Conservation (phyloP, 108 stramenopile genomes). For the Cyclotella baltica region DNA sequence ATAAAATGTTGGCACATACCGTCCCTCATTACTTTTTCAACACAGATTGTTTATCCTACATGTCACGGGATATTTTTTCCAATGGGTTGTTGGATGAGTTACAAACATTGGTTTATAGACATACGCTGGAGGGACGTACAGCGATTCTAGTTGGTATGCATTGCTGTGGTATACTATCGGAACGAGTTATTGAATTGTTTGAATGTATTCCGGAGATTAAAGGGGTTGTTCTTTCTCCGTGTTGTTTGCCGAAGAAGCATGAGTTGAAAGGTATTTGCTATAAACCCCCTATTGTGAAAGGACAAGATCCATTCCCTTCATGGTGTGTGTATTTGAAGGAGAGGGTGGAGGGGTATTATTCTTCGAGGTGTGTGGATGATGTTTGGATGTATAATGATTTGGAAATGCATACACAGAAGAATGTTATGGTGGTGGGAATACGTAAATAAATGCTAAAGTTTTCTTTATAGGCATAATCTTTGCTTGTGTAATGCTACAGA, state of each 20-base stretch:
- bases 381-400: conserved; percentile 19
- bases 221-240: conserved; percentile 40
- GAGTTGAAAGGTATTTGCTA: conserved; percentile 8
- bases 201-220: conserved; percentile 30
- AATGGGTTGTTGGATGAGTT: conserved; percentile 28
- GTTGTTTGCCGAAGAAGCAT: conserved; percentile 44
- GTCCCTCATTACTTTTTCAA: conserved; percentile 39
- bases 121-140: conserved; percentile 21
- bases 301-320: conserved; percentile 11
- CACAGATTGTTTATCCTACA: conserved; percentile 16
- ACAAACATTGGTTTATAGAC: conserved; percentile 16
- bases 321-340: conserved; percentile 38
- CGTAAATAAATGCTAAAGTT: conserved; percentile 1
- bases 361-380: neutral
- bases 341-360: conserved; percentile 9
- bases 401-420: conserved; percentile 42
- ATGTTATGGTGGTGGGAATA: conserved; percentile 30
- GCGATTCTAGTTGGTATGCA: conserved; percentile 44
- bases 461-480: neutral
- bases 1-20: conserved; percentile 25
- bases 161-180: conserved; percentile 36
- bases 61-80: conserved; percentile 36
- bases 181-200: conserved; percentile 39
- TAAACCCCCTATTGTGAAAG: conserved; percentile 7
- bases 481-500: neutral